These are phyloP conservation scores for Tricharina praecox DNA, from an alignment of 495 filamentous ascomycete species.

Conservation along the genomic window DNA sequence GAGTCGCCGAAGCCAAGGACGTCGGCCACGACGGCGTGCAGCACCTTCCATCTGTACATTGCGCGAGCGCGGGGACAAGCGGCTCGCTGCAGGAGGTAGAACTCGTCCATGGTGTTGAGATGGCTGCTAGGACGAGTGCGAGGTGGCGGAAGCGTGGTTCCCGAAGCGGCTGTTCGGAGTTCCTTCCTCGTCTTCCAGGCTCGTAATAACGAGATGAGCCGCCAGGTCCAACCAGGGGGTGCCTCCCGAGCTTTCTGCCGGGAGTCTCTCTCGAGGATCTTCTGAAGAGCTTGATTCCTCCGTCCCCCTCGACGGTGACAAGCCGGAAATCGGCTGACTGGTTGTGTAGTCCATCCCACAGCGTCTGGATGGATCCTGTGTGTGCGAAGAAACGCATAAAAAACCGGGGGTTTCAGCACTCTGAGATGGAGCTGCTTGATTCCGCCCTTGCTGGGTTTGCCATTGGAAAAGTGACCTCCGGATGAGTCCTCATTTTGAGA, in stretches of 20 bases:
- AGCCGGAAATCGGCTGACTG: no score
- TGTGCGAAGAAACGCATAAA: constrained; percentile 23
- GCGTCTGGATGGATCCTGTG: constrained; percentile 20
- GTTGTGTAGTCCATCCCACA: constrained; percentile 12
- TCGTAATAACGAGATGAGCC: constrained; percentile 13
- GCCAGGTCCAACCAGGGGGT: constrained; percentile 17
- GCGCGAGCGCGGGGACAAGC: background rate
- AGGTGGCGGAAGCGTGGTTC: constrained; percentile 8
- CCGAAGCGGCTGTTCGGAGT: constrained; percentile 7
- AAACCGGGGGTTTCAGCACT: constrained; percentile 21
- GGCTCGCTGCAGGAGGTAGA: constrained; percentile 9
- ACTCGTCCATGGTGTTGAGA: constrained; percentile 16
- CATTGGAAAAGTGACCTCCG: background rate
- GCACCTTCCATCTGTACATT: constrained; percentile 11
- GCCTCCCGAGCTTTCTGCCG: constrained; percentile 8
- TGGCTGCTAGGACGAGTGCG: constrained; percentile 6
- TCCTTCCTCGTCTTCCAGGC: constrained; percentile 18
- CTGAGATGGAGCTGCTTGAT: background rate
- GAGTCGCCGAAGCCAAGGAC: constrained; percentile 22
- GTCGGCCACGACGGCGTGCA: constrained; percentile 20
- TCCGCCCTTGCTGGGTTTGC: background rate
- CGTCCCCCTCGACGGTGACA: no score
- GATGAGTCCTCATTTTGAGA: background rate
- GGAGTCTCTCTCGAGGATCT: constrained; percentile 15
- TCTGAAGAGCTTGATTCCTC: no score